Base-by-base conservation (phyloP, 805 yeast genomes). In the Ogataea allantospora region DNA sequence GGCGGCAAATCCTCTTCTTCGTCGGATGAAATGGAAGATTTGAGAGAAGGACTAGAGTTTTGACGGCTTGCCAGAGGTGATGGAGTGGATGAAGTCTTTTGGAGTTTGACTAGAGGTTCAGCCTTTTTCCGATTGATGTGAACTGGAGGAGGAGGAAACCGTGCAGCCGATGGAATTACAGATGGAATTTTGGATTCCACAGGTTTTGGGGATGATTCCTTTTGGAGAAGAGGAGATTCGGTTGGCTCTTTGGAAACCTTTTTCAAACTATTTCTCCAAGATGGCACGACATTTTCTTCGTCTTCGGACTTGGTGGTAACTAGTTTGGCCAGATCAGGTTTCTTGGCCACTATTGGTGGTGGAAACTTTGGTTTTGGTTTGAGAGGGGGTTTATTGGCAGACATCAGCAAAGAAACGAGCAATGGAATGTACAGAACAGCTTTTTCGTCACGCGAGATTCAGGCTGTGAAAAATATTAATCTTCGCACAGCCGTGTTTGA, bases 311-410 rank as follows among this genome's bases (percentile, higher is more conserved):
- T 21, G 10, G 12, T 10, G 6, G 22, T 13, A 17, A 15, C 14
- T 9, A 33, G n/a, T 15, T 12, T 35, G 12, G 40, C 25, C 19
- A 50, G 33, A 7, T 35, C 27, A 13, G 61, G 61, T 34, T 57
- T 57, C 38, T 55, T 57, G 6, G 50, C 46, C 10, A 35, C 42
- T 3, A 56, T 32, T 15, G 55, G 52, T 0, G 62, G 59, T 5
- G 60, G 54, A 7, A 55, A 36, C 42, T 53, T 60, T n/a, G 67
- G 63, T 24, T 55, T 61, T 8, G 64, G 64, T 22, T 58, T 60
- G 17, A 57, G 47, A 6, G 59, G 60, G n/a, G 66, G 63, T 14
- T 52, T 54, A 34, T 48, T 51, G 27, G 53, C 40, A 30, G 51
- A 34, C 48, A 44, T 53, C 40, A 30, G 19, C 19, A 15, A n/a